Evolutionary conservation across 2,329 filamentous ascomycete genomes (phyloP), one percentile per base, ranked within the genome.

Genomic region (Paraconiothyrium sp.): DNA sequence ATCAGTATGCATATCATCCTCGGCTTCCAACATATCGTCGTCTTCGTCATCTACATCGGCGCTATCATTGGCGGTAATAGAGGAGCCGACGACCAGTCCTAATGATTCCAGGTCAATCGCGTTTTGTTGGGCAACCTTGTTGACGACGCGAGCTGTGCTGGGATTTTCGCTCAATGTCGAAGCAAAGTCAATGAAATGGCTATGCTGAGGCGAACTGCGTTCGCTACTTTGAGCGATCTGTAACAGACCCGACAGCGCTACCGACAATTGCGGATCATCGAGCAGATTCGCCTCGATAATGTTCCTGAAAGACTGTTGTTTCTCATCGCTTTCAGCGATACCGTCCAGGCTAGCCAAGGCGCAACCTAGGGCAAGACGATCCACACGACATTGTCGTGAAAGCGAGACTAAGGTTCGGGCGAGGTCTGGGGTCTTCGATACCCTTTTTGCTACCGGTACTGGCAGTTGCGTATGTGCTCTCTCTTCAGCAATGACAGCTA

Each of bases 401-500:
- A 93, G 84, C 37, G 88, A 84, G 2, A 85, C 77, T 1, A 94
- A 81, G 13, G 86, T 83, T 43, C 80, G 79, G n/a, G 86, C 81
- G 30, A 93, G 80, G 50, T 88, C 83, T 0, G 86, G 82, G 22
- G 91, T 80, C 64, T 88, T 89, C 62, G 92, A 80, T 5, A 95
- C 78, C 10, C 87, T 87, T 75, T 89, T 92, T 34, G 90, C 85
- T 4, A 94, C 88, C 63, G 87, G 87, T 70, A 84, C 86, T 0
- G 92, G 90, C 60, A 97, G 84, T 64, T 87, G 86, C 63, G 88
- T 86, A 4, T 89, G 86, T 3, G 88, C 88, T 73, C 92, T 89
- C 77, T 93, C 90, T 74, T 97, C 92, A 1, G 92, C 91, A 46
- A 98, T 82, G 22, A 97, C 89, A 4, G 92, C 89, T 57, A 98